Base-by-base conservation (phyloP, 306 rosid species). In the Quercus variabilis region DNA sequence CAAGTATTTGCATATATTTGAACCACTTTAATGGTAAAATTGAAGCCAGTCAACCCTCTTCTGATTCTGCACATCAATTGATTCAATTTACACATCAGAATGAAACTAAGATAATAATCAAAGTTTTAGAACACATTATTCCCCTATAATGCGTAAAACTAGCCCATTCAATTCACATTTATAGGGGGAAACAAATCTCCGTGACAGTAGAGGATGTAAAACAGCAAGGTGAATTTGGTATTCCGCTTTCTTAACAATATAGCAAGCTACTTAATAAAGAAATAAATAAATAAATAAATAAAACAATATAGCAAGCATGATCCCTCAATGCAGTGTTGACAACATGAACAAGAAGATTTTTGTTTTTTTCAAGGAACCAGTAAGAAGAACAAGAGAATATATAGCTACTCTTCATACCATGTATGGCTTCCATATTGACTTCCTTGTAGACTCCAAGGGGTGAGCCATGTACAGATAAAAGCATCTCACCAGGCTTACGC, bases 401-500 rank as follows among this genome's bases (percentile, higher is more conserved):
- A 78, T 38, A 67, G 74, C 67, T 65, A n/a, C 74, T 23, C 41
- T 71, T 69, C 81, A 14, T 89, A 94, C 98, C 97, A 49, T 85
- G 64, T 79, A 94, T 91, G 69, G 98, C 91, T 88, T 91, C 97
- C 98, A 94, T 91, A 91, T 90, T 90, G 69, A 91, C 88, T 73
- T 92, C 99, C 87, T 84, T 91, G 87, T 38, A 92, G 85, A 91
- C 91, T 51, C 97, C 98, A 62, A 91, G 93, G 54, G 94, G 99
- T 51, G 99, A 92, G 76, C 98, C 98, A 82, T 86, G 95, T 56
- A 95, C 91, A 58, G 97, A 95, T 71, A 95, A 85, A 79, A 95
- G 96, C 85, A 90, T 86, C 91, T 95, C 99, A 11, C 99, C 96
- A 28, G 87, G 92, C 82, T 91, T 92, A 41, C 96, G 99, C 38